Percentiles rank a stretch among this genome's conserved stretches.
Evolutionary conservation across 306 rosid species (phyloP).

Genomic region (Vicia sativa): DNA sequence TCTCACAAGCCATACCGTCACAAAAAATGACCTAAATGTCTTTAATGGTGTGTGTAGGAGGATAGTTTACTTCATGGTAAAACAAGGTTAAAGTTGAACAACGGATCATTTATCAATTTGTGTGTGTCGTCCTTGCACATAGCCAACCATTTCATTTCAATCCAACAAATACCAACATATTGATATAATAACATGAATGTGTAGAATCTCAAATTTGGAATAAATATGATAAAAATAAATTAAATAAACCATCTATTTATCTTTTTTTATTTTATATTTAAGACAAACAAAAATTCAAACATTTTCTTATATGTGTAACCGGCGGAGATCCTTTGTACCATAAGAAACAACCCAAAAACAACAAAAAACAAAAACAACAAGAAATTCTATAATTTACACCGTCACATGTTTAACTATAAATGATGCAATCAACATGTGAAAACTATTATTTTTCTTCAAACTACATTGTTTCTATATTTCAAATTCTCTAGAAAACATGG

Average conservation of each 20-base stretch:
- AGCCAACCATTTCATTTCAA: no score
- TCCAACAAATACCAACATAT: no score
- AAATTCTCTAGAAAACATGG: not conserved
- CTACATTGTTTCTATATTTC: not conserved
- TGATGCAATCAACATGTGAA: constrained; percentile 23
- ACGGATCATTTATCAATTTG: no score
- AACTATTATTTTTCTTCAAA: constrained; percentile 15
- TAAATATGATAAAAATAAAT: not conserved
- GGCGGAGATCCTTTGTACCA: not conserved
- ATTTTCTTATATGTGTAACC: not conserved
- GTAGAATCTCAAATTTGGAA: no score
- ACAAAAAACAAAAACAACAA: not conserved
- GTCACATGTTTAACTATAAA: constrained; percentile 22
- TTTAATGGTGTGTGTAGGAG: no score
- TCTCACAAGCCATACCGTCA: not conserved
- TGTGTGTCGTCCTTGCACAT: no score
- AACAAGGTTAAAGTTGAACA: no score
- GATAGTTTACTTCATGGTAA: no score
- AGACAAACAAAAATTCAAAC: not conserved
- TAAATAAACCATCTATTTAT: not conserved
- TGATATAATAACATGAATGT: no score
- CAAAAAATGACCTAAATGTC: no score
- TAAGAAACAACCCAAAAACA: constrained; percentile 2
- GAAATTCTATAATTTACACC: constrained; percentile 29
- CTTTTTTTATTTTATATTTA: not conserved